These are phyloP conservation scores for Phialophora expanda DNA, from an alignment of 2,329 filamentous ascomycete genomes.

Conservation along the genomic window DNA sequence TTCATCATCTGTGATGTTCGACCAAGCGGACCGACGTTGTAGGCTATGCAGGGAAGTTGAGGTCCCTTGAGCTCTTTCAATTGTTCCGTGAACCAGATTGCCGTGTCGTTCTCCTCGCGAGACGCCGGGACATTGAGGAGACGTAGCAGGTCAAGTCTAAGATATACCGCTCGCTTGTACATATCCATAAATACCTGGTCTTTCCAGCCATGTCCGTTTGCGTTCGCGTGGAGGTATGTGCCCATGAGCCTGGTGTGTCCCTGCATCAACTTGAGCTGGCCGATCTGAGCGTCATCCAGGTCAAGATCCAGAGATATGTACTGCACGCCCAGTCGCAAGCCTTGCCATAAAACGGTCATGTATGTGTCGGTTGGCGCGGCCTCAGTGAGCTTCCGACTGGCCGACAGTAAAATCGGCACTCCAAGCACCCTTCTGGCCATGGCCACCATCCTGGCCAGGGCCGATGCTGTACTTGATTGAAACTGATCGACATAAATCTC, in stretches of 20 bases:
- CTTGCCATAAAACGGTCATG: constrained; percentile 48
- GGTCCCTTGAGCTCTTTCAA: constrained; percentile 43
- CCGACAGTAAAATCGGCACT: constrained; percentile 53
- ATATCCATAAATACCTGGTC: constrained; percentile 20
- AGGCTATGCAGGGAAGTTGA: constrained; percentile 48
- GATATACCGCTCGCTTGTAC: constrained; percentile 45
- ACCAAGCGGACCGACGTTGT: constrained; percentile 49
- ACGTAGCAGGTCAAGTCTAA: constrained; percentile 49
- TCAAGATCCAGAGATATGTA: constrained; percentile 48
- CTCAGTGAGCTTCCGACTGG: constrained; percentile 17
- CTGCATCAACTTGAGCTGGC: constrained; percentile 40
- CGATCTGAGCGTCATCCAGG: constrained; percentile 42
- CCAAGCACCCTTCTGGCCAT: constrained; percentile 62
- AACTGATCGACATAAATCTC: constrained; percentile 66
- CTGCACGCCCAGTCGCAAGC: constrained; percentile 49
- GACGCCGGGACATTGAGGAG: constrained; percentile 45
- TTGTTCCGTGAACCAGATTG: constrained; percentile 47
- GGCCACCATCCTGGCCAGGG: constrained; percentile 62
- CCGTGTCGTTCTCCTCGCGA: constrained; percentile 48
- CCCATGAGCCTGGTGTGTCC: constrained; percentile 51
- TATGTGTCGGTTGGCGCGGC: constrained; percentile 38
- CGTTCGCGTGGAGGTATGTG: constrained; percentile 39
- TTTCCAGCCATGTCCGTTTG: constrained; percentile 27
- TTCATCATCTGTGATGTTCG: constrained; percentile 54
- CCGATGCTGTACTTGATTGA: constrained; percentile 56